Base-by-base conservation (phyloP, 768 basidiomycete species). In the Leccinum broughii region DNA sequence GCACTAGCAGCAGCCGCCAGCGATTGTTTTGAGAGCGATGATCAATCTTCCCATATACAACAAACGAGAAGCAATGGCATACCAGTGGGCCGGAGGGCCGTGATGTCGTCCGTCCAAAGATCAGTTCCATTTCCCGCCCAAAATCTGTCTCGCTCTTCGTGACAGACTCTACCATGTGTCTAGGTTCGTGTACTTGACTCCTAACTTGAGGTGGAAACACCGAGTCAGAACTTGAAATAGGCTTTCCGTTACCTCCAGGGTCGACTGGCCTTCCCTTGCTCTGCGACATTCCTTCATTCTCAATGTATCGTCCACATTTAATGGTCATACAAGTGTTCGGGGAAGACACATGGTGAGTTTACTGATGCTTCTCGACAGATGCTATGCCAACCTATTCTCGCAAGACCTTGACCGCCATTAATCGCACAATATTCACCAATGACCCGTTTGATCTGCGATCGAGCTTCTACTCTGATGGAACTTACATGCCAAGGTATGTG, bases 231-330 rank as follows among this genome's bases (percentile, higher is more conserved):
- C 32, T 11, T 32, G 11, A 11, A 32, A 48, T 14, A 66, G 64
- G 2, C 56, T 66, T 52, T 41, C 69, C 77, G 49, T 70, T 83
- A 13, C 81, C 80, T 37, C 81, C 80, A 20, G 85, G 85, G 15
- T 85, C 85, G 0, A 77, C 71, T 55, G 80, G 79, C 48, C 71
- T 85, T 41, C 74, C 74, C 3, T 55, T 76, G 30, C 26, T 73
- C 5, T 69, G 70, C 3, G 70, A 57, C 41, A 11, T 57, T 6
- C 49, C 15, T 41, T 68, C 14, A 60, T 67, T 30, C 11, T 77
- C 48, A 50, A 72, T 30, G 2, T 54, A 35, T n/a, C 3, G n/a
- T 48, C 8, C 55, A 62, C 1, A 70, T 74, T 7, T 75, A 74
- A 76, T 44, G 68, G 41, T 66, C 74, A 8, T 77, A 74, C 30